These are phyloP conservation scores for Ambrosia trifida DNA, from an alignment of 129 eudicot species.

Conservation along the genomic window DNA sequence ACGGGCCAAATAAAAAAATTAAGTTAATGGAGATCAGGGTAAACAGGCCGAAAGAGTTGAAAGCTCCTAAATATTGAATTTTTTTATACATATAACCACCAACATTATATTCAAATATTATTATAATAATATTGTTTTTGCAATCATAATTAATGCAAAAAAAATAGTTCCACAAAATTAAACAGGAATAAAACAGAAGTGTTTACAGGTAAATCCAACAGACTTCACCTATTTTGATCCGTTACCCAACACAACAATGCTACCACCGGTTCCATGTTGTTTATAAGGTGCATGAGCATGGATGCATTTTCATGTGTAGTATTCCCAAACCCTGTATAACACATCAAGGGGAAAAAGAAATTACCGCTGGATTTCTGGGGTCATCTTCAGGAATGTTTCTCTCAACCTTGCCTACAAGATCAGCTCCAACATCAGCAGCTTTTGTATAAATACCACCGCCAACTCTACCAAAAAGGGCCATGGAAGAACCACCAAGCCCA, in stretches of 20 bases:
- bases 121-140: neutral
- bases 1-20: neutral
- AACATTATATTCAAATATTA: no score
- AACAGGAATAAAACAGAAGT: neutral
- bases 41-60: neutral
- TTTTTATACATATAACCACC: no score
- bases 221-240: neutral
- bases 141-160: neutral
- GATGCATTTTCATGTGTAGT: neutral
- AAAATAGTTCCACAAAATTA: neutral
- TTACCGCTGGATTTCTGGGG: slow-evolving; percentile 90
- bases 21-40: neutral
- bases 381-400: slow-evolving; percentile 92
- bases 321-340: neutral
- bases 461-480: slow-evolving; percentile 95
- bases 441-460: slow-evolving; percentile 90
- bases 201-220: neutral
- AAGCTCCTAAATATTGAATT: neutral
- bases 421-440: slow-evolving; percentile 96
- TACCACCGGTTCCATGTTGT: neutral
- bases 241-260: neutral
- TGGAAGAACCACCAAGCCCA: slow-evolving; percentile 94
- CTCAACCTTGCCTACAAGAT: slow-evolving; percentile 86
- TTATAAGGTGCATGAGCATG: neutral
- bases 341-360: neutral